Evolutionary conservation across 108 stramenopile species (phyloP), one percentile per base, ranked within the genome.

Genomic region (Stephanodiscus triporus): DNA sequence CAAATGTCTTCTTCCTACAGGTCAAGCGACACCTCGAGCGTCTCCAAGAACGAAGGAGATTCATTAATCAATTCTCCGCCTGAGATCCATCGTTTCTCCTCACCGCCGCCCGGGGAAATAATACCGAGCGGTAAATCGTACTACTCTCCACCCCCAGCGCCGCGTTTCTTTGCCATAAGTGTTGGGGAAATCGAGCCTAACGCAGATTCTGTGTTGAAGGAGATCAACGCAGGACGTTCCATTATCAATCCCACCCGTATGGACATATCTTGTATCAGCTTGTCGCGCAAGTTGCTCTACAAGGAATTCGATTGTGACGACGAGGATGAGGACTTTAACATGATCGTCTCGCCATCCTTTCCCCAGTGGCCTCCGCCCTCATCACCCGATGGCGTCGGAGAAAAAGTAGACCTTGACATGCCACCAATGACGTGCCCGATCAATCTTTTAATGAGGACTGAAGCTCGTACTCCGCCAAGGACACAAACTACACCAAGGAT

Each of bases 101-200:
- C 63, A 47, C 63, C 63, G 36, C 63, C 63, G 16, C 63, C 63
- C 0, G 45, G 26, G 63, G 32, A 38, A 5, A 62, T 23, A 10
- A 26, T 48, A 0, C 63, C 45, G 4, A 38, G n/a, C 23, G 63
- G 37, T 24, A 7, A 40, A 6, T 26, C 37, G 40, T 64, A 27
- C 32, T 43, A 16, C n/a, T 34, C 63, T 16, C 63, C 63, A 48
- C 63, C 36, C 34, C 63, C 63, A 48, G 63, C 63, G n/a, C 36
- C 63, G 20, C 63, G 42, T 16, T 29, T 16, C 40, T 23, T 48
- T 26, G 40, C 42, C n/a, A 48, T 29, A 27, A 43, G 36, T 13
- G 4, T 13, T 13, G 26, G 32, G 4, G 24, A 14, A 43, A 10
- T 23, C 63, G 63, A 43, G 63, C 63, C 63, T 27, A 38, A 34